These are phyloP conservation scores for Ganoderma boninense DNA, from an alignment of 1,284 basidiomycete species.

Conservation along the genomic window DNA sequence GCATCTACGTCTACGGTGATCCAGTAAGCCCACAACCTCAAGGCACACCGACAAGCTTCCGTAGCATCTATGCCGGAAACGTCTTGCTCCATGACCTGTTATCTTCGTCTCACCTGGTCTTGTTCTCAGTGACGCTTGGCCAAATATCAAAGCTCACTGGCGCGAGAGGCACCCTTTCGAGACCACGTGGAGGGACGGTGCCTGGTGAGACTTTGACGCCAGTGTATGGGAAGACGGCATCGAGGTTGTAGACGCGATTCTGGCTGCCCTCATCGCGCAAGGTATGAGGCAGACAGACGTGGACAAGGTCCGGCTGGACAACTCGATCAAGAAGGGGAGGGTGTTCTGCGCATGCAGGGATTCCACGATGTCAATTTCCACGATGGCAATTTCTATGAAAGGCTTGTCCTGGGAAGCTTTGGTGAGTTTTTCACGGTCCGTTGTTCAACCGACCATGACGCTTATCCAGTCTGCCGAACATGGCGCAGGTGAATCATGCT, in stretches of 20 bases:
- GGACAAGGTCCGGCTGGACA: background rate
- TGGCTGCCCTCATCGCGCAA: background rate
- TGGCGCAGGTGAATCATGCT: background rate
- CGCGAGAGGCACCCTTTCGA: constrained; percentile 8
- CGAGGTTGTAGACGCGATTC: background rate
- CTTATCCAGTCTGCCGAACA: too few relatives aligned
- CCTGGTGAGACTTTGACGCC: background rate
- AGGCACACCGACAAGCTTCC: too few relatives aligned
- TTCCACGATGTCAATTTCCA: too few relatives aligned
- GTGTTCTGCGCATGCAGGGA: constrained; percentile 23
- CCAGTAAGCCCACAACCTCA: background rate
- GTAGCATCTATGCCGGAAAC: too few relatives aligned
- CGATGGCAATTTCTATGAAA: background rate
- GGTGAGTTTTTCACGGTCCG: constrained; percentile 2
- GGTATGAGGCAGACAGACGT: background rate
- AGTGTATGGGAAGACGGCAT: background rate
- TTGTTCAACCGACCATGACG: too few relatives aligned
- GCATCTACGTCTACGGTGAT: background rate
- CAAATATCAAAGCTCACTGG: constrained; percentile 11
- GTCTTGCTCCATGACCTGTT: too few relatives aligned
- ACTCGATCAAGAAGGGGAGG: background rate
- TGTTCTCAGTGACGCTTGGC: too few relatives aligned
- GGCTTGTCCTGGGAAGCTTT: constrained; percentile 14
- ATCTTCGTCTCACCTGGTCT: too few relatives aligned
- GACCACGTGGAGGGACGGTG: background rate